phyloP scores from a whole-genome alignment of 306 rosid genomes.

The Quercus rubra region DNA sequence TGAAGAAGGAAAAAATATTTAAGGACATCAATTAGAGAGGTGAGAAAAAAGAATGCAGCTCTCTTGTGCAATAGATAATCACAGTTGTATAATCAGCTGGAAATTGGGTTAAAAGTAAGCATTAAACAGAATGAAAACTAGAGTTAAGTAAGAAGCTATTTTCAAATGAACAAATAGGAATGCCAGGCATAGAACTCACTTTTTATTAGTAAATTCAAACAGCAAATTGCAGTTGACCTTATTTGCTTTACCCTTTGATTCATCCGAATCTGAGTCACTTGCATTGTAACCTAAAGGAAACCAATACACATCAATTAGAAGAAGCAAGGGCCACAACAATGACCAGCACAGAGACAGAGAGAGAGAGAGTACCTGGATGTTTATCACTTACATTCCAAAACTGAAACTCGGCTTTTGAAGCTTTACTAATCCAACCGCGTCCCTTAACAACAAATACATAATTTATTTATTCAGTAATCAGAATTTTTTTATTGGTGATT shows the following conservation, averaged over 20 bases:
- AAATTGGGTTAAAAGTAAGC: too few species aligned
- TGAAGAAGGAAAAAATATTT: background rate
- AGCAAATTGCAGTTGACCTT: constrained; percentile 10
- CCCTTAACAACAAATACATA: constrained; percentile 39
- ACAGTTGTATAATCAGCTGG: background rate
- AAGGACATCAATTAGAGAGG: background rate
- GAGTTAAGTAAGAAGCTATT: background rate
- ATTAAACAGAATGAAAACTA: background rate
- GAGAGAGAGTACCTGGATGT: constrained; percentile 54
- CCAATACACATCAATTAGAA: constrained; percentile 9
- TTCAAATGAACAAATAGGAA: background rate
- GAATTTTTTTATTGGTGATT: background rate
- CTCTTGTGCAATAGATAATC: background rate
- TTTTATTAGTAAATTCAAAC: constrained; percentile 16
- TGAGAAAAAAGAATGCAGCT: background rate
- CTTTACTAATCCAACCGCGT: constrained; percentile 64
- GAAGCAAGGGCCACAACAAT: constrained; percentile 11
- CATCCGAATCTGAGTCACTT: constrained; percentile 78
- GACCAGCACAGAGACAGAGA: background rate
- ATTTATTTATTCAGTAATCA: constrained; percentile 15
- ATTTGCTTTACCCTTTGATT: constrained; percentile 30
- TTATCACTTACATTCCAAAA: constrained; percentile 52
- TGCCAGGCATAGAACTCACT: constrained; percentile 11
- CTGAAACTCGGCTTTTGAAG: constrained; percentile 48
- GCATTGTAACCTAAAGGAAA: constrained; percentile 59